Conservation (phyloP, 2,329 filamentous ascomycete genomes). For the Fusarium sp. region DNA sequence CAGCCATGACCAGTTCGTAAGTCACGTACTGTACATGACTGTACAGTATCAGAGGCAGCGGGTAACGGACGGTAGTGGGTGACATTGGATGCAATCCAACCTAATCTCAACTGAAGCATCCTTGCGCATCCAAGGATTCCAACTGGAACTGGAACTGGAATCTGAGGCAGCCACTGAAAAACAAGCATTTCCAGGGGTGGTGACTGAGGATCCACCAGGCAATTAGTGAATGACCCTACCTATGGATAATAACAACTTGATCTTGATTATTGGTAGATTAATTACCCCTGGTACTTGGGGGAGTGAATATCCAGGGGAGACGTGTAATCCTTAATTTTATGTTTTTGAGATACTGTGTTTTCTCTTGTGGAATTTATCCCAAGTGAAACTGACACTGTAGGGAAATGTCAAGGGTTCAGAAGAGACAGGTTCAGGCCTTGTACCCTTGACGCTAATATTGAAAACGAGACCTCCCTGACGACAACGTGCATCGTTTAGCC, state of each 20-base stretch:
- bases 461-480: slow-evolving; percentile 23
- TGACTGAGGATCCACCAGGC: slow-evolving; percentile 16
- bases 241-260: not conserved
- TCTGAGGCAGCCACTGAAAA: slow-evolving; percentile 38
- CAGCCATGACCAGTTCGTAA: slow-evolving; percentile 25
- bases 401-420: slow-evolving; percentile 17
- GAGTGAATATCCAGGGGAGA: not conserved
- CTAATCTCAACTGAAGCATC: slow-evolving; percentile 41
- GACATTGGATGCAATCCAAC: slow-evolving; percentile 30
- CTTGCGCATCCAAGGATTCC: slow-evolving; percentile 26
- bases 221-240: not conserved
- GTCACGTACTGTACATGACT: slow-evolving; percentile 9
- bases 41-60: not conserved
- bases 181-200: slow-evolving; percentile 38
- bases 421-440: slow-evolving; percentile 16
- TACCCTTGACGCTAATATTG: slow-evolving; percentile 32
- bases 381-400: slow-evolving; percentile 25
- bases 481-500: slow-evolving; percentile 33
- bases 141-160: slow-evolving; percentile 24
- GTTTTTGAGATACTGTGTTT: not conserved
- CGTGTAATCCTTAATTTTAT: slow-evolving; percentile 4
- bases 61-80: slow-evolving; percentile 19
- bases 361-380: slow-evolving; percentile 1
- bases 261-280: slow-evolving; percentile 19
- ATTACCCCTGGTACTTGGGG: slow-evolving; percentile 16